phyloP scores from a whole-genome alignment of 176 grass and related monocot genomes.

The Paspalum notatum region DNA sequence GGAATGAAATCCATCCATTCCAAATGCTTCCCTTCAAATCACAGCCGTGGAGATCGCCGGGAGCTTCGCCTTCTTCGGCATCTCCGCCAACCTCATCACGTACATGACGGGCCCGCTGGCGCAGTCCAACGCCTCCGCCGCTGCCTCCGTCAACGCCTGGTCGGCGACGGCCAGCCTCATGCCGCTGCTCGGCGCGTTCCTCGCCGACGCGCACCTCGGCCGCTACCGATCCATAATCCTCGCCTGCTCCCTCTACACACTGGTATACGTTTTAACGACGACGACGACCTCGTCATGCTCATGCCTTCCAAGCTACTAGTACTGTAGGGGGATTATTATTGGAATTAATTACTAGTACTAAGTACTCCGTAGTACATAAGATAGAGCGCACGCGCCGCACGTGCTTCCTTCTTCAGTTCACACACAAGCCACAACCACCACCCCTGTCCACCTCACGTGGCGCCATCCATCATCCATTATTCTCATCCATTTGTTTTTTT shows the following conservation, averaged over 20 bases:
- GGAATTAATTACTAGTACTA: too few species aligned
- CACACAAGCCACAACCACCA: too few species aligned
- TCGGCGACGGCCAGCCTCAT: constrained; percentile 41
- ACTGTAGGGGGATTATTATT: too few species aligned
- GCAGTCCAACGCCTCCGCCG: constrained; percentile 60
- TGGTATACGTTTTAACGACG: too few species aligned
- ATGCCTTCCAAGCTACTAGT: too few species aligned
- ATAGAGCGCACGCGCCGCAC: too few species aligned
- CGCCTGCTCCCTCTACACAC: constrained; percentile 56
- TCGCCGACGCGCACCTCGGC: constrained; percentile 68
- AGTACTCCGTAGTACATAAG: too few species aligned
- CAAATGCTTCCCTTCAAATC: neutral
- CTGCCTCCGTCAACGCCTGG: constrained; percentile 67
- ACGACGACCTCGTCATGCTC: too few species aligned
- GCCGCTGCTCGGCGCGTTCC: constrained; percentile 64
- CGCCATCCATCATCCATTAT: too few species aligned
- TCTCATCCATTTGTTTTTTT: too few species aligned
- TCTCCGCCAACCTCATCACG: constrained; percentile 65
- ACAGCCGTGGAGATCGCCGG: constrained; percentile 57
- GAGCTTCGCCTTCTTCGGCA: constrained; percentile 61
- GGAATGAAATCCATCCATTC: neutral
- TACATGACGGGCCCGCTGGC: constrained; percentile 66
- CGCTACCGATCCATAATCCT: constrained; percentile 53
- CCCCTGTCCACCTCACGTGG: too few species aligned
- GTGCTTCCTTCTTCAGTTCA: too few species aligned